Evolutionary conservation across 2,329 filamentous ascomycete genomes (phyloP).

Genomic region (Camillea tinctor): DNA sequence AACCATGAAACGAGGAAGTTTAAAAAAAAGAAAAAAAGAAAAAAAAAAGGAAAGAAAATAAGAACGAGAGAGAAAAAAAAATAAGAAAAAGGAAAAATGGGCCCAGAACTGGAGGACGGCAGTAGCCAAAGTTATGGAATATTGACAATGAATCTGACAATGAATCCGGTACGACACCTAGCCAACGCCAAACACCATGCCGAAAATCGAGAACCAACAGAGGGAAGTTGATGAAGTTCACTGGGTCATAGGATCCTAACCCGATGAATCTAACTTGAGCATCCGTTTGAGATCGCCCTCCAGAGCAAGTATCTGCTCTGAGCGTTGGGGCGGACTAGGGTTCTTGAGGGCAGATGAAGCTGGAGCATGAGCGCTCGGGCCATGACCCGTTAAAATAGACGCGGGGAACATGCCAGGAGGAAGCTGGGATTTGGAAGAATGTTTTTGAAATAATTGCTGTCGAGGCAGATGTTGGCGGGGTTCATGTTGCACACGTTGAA

Average conservation of each 20-base stretch:
- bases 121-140: conserved; percentile 12
- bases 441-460: conserved; percentile 9
- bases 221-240: conserved; percentile 4
- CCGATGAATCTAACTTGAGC: conserved; percentile 40
- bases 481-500: background rate
- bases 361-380: conserved; percentile 13
- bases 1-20: conserved; percentile 8
- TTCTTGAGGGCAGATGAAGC: conserved; percentile 12
- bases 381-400: conserved; percentile 21
- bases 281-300: conserved; percentile 55
- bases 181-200: conserved; percentile 21
- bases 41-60: conserved; percentile 16
- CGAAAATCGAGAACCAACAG: conserved; percentile 4
- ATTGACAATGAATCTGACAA: conserved; percentile 5
- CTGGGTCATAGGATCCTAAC: conserved; percentile 10
- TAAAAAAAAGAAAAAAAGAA: conserved; percentile 13
- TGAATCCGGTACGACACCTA: conserved; percentile 5
- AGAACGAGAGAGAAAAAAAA: conserved; percentile 11
- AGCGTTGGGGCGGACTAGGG: conserved; percentile 17
- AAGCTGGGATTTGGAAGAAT: conserved; percentile 11
- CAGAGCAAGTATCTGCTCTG: conserved; percentile 47
- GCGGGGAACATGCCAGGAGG: conserved; percentile 29
- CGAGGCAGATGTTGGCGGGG: conserved; percentile 5
- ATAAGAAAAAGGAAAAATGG: conserved; percentile 18
- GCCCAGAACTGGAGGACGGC: conserved; percentile 9